Evolutionary conservation across 2,329 filamentous ascomycete genomes (phyloP), one percentile per base, ranked within the genome.

Genomic region (Dissoconium aciculare): DNA sequence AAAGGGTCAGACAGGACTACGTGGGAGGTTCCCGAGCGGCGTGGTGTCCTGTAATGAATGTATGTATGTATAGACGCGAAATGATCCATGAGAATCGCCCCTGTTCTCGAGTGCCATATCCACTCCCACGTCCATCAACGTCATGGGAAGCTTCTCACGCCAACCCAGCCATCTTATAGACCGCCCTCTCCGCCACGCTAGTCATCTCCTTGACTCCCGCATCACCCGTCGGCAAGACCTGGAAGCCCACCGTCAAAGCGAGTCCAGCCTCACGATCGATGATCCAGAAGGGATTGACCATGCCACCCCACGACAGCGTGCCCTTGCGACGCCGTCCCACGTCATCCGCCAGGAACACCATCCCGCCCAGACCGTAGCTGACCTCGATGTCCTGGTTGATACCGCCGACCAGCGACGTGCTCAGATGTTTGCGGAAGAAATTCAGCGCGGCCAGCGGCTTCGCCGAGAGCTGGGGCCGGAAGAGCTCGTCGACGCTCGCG

Each of bases 261-360:
- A 66, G 12, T 1, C 57, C 62, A 4, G 52, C 50, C 17, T 50
- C 44, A 2, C 55, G 38, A 44, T 55, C 52, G 45, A 62, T 42
- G 11, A 41, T 56, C 64, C 63, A 68, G 11, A 56, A 53, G 3
- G 61, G 38, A 42, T 67, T 67, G 8, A 57, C 50, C 34, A 60
- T 53, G 0, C 63, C 63, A 26, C 55, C 50, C 63, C 63, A 67
- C 4, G 47, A 45, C 37, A 65, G 16, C 3, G 56, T 56, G 1
- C 56, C 57, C 16, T 46, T 50, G 37, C 48, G 57, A 28, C 61
- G 50, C 32, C 56, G 45, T 3, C 44, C 47, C 3, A 54, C 53
- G 23, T 50, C 45, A 15, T 58, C 46, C 5, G 55, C 52, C 28
- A 58, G 42, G 5, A 59, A 50, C n/a, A 65, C 33, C 11, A 63